Evolutionary conservation across 1,284 basidiomycete species (phyloP).

Genomic region (Sanghuangporus weigelae): DNA sequence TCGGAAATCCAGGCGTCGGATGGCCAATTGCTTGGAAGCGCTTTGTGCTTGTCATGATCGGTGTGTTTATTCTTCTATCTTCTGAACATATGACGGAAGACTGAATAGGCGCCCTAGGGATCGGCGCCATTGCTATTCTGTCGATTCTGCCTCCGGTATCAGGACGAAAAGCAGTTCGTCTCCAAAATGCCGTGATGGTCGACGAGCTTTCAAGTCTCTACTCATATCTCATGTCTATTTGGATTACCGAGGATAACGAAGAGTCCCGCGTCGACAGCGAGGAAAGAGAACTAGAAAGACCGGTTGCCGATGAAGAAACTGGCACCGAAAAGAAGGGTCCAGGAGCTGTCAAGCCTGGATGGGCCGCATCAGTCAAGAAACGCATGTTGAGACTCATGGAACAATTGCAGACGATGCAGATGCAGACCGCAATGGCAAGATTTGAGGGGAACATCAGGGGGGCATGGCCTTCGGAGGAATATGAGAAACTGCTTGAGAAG

Average conservation of each 20-base stretch:
- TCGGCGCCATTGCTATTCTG: constrained; percentile 39
- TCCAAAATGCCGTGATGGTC: constrained; percentile 39
- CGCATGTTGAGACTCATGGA: constrained; percentile 27
- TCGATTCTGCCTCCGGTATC: constrained; percentile 49
- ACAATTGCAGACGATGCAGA: constrained; percentile 33
- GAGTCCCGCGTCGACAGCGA: constrained; percentile 14
- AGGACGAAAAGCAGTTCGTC: constrained; percentile 42
- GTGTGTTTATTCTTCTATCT: constrained; percentile 24
- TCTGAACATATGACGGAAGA: neutral
- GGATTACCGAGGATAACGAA: constrained; percentile 32
- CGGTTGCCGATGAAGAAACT: constrained; percentile 30
- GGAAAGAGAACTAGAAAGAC: constrained; percentile 10
- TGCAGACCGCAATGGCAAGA: constrained; percentile 35
- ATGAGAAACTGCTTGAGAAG: constrained; percentile 35
- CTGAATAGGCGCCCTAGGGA: constrained; percentile 27
- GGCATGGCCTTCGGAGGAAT: constrained; percentile 45
- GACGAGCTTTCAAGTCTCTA: constrained; percentile 37
- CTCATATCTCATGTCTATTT: constrained; percentile 38
- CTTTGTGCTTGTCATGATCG: constrained; percentile 42
- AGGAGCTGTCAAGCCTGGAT: constrained; percentile 39
- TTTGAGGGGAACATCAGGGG: constrained; percentile 48
- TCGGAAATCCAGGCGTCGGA: constrained; percentile 47
- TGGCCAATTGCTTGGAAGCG: constrained; percentile 51
- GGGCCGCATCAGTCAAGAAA: constrained; percentile 17
- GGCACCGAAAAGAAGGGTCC: constrained; percentile 25